Evolutionary conservation across 495 filamentous ascomycete species (phyloP), one percentile per base, ranked within the genome.

Genomic region (Bryoglossum gracile): DNA sequence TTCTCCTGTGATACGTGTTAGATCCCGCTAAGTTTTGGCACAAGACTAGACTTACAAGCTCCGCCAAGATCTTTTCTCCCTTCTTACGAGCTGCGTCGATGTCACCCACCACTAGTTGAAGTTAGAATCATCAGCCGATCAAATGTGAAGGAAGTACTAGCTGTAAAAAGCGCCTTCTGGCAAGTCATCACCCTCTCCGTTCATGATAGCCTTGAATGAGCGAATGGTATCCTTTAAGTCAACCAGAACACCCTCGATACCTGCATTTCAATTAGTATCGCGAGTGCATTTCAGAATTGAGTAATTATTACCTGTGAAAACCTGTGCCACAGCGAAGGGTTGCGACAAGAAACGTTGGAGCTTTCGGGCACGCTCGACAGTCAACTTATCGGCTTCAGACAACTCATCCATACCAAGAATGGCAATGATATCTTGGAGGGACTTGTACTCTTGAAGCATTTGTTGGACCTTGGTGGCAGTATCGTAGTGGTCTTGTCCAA

Each of bases 371-470:
- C 92, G 94, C 84, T 98, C 92, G 80, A 98, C 92, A 58, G 94
- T 97, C 61, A 98, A 81, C 84, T 98, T 97, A 69, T 98, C 94
- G 60, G 86, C 83, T 77, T 96, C 94, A 56, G 90, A 95, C 71
- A 97, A 74, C 70, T 98, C 94, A 75, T 98, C 94, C 94, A 97
- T 96, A 82, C 92, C 92, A 66, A 97, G 71, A 86, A 98, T 98
- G 74, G 92, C 92, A 80, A 98, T 98, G 81, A 98, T 98, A 80
- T 98, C 92, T 72, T 98, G 92, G 54, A 98, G 86, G 49, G 91
- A 96, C 86, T 97, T 98, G 86, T 98, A 98, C 80, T 96, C 94
- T 75, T 98, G 92, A 69, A 98, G 80, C 77, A 95, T 97, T 77
- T 90, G 86, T 78, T 98, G 92, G 67, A 98, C 92, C 58, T 81